These are phyloP conservation scores for Dimocarpus longan DNA, from an alignment of 345 rosid genomes.

Conservation along the genomic window DNA sequence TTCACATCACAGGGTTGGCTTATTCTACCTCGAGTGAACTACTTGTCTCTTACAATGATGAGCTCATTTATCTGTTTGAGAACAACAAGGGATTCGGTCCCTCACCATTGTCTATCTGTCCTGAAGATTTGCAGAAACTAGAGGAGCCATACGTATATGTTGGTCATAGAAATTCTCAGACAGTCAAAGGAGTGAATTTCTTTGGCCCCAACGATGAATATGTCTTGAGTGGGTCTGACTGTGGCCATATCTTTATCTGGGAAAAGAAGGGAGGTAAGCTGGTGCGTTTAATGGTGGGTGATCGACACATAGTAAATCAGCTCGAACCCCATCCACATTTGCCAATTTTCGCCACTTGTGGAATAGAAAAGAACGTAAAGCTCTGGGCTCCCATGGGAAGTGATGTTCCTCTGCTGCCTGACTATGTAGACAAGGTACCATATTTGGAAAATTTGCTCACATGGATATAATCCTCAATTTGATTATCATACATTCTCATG, in stretches of 20 bases:
- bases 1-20: conserved; percentile 59
- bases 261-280: conserved; percentile 56
- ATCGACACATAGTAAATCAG: conserved; percentile 57
- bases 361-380: conserved; percentile 58
- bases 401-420: conserved; percentile 40
- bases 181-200: conserved; percentile 64
- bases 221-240: conserved; percentile 65
- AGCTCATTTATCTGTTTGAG: conserved; percentile 54
- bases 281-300: conserved; percentile 56
- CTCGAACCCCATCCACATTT: conserved; percentile 56
- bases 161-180: conserved; percentile 63
- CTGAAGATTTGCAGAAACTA: conserved; percentile 35
- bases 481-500: background rate
- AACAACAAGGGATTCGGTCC: conserved; percentile 55
- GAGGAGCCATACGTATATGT: conserved; percentile 49
- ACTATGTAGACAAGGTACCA: conserved; percentile 48
- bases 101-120: conserved; percentile 35
- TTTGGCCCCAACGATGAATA: conserved; percentile 68
- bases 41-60: conserved; percentile 64
- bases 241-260: conserved; percentile 70
- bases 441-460: background rate
- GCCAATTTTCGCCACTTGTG: conserved; percentile 57
- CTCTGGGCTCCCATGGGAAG: conserved; percentile 53
- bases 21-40: conserved; percentile 57
- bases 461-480: background rate